A percentile compares a stretch with the other conserved stretches of the same genome.
Conservation (phyloP, 78 protist species). For the Protostelium mycophagum region DNA sequence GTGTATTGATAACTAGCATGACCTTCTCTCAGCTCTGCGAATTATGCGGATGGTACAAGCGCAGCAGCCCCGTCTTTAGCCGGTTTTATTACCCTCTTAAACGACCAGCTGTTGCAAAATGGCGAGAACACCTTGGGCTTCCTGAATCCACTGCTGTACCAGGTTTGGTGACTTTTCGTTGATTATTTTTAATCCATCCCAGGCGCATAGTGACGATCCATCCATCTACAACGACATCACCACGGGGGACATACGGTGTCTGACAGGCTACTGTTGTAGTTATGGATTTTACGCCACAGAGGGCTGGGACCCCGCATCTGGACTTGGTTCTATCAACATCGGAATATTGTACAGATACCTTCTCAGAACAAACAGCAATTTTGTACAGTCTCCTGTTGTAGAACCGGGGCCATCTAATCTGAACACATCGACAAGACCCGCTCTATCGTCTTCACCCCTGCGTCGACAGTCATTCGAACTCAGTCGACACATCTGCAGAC, state of each 20-base stretch:
- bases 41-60: constrained; percentile 47
- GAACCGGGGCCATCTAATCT: no score
- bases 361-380: background rate
- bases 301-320: constrained; percentile 61
- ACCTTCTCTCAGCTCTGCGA: no score
- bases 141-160: constrained; percentile 46
- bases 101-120: constrained; percentile 18
- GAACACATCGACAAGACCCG: no score
- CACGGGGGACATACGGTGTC: constrained; percentile 38
- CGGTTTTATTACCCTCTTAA: constrained; percentile 36
- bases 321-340: constrained; percentile 33
- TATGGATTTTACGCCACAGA: constrained; percentile 25
- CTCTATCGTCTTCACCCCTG: no score
- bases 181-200: no score
- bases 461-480: no score
- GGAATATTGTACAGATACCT: constrained; percentile 13
- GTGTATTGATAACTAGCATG: no score
- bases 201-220: background rate
- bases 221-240: constrained; percentile 39
- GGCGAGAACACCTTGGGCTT: constrained; percentile 35
- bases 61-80: constrained; percentile 48
- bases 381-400: no score
- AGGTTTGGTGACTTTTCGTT: no score
- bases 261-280: constrained; percentile 13
- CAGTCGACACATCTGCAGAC: no score